Evolutionary conservation across 805 yeast genomes (phyloP).

Genomic region (Yarrowia deformans): DNA sequence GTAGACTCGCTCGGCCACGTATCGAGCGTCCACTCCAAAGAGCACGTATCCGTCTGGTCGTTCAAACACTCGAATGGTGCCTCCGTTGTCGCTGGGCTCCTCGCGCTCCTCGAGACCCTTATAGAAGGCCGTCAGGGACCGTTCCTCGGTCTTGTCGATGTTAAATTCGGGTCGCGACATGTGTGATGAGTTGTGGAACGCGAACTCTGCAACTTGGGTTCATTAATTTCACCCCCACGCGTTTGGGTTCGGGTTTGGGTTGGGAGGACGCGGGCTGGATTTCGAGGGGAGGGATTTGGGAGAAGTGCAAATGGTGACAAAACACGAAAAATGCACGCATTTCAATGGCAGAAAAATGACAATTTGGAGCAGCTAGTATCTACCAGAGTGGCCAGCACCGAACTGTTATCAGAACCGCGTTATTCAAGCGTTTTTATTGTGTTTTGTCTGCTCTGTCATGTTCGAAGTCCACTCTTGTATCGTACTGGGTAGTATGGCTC

Average conservation of each 20-base stretch:
- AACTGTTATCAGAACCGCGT: too few relatives aligned
- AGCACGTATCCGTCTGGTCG: slow-evolving; percentile 81
- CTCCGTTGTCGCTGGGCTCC: slow-evolving; percentile 36
- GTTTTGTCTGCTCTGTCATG: too few relatives aligned
- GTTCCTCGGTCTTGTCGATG: slow-evolving; percentile 58
- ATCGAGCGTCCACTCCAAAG: slow-evolving; percentile 75
- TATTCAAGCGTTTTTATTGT: too few relatives aligned
- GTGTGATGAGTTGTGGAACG: slow-evolving; percentile 14
- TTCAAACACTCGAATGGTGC: slow-evolving; percentile 71
- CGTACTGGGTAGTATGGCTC: too few relatives aligned
- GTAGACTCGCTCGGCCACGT: slow-evolving; percentile 83
- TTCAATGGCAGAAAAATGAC: background rate
- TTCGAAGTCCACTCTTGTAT: too few relatives aligned
- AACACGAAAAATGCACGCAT: too few relatives aligned
- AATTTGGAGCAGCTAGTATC: too few relatives aligned
- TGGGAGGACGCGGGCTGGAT: background rate
- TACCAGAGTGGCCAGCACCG: too few relatives aligned
- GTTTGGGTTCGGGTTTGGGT: slow-evolving; percentile 30
- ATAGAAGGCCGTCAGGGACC: slow-evolving; percentile 48
- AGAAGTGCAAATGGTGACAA: background rate
- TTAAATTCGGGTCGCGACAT: slow-evolving; percentile 36
- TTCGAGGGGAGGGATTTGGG: background rate
- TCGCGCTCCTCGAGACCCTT: slow-evolving; percentile 40
- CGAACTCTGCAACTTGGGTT: slow-evolving; percentile 2
- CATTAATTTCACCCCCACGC: slow-evolving; percentile 11